Base-by-base conservation (phyloP, 345 rosid genomes). In the Salix udensis region DNA sequence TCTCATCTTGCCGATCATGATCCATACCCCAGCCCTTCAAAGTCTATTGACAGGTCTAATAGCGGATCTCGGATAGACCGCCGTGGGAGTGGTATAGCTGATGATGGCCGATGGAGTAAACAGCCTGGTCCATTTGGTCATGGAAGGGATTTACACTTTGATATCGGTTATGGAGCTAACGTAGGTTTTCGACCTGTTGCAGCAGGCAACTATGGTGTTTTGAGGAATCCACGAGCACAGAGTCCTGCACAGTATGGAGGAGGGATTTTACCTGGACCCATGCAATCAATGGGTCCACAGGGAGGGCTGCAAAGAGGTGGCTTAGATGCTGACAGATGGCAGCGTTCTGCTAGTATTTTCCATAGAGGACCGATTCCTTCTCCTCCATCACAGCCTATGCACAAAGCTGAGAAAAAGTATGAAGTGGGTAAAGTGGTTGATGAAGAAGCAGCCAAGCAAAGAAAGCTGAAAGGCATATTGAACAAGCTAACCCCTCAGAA, bases 401-500 rank as follows among this genome's bases (percentile, higher is more conserved):
- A 96, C 88, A 90, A 77, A 86, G 98, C 99, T 34, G 97, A 94
- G 83, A 96, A 66, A 74, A 96, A 91, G 80, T 94, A 94, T 80
- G 93, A 96, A 85, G 92, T 96, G 64, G 96, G 96, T 78, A 88
- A 88, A 75, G 84, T 89, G 73, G 21, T 92, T 5, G 97, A 89
- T 82, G 98, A 87, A 88, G 97, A 94, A 81, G 73, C 88, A 73
- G 85, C 92, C 24, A 96, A 96, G 79, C 98, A 96, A 76, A 88
- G 99, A 84, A 93, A 82, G 75, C 74, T 96, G 84, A 96, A 94
- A 81, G 93, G 87, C 71, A 94, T 96, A 81, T 81, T 96, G 84
- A 96, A 96, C 88, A 96, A 96, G 84, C 75, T 96, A 77, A 96
- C 98, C 44, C 99, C 99, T 4, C 99, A 96, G 80, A 96, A 96